Percentiles rank a stretch among this genome's conserved stretches.
Conservation (phyloP, 768 basidiomycete species). For the Pulveroboletus sp. region DNA sequence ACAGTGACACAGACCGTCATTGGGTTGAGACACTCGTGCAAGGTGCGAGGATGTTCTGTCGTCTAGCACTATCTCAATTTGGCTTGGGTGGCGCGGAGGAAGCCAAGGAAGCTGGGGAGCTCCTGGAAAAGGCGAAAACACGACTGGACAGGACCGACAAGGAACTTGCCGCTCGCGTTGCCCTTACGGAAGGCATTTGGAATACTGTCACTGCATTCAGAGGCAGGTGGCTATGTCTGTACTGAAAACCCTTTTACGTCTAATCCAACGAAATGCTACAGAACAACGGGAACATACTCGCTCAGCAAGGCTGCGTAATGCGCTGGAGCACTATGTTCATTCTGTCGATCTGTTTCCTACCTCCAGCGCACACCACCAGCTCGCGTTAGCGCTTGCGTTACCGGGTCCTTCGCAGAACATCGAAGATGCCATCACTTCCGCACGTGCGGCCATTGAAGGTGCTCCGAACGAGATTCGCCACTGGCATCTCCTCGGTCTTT, state of each 20-base stretch:
- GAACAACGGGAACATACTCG: slow-evolving; percentile 66
- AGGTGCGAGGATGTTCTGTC: slow-evolving; percentile 75
- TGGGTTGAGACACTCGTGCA: slow-evolving; percentile 79
- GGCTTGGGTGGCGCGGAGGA: slow-evolving; percentile 48
- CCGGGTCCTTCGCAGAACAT: slow-evolving; percentile 62
- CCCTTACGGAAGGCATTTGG: slow-evolving; percentile 71
- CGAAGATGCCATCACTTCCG: slow-evolving; percentile 59
- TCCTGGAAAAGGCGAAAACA: slow-evolving; percentile 57
- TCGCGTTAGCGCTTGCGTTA: slow-evolving; percentile 70
- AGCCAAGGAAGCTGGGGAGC: slow-evolving; percentile 53
- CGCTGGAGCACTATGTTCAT: slow-evolving; percentile 45
- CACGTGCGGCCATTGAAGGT: slow-evolving; percentile 68
- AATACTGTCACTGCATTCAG: slow-evolving; percentile 62
- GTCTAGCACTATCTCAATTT: slow-evolving; percentile 36
- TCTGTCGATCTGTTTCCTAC: slow-evolving; percentile 48
- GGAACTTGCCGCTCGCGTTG: slow-evolving; percentile 53
- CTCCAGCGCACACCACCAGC: slow-evolving; percentile 65
- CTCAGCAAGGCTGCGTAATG: slow-evolving; percentile 50
- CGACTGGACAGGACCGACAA: slow-evolving; percentile 47
- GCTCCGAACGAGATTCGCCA: slow-evolving; percentile 61
- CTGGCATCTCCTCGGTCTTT: slow-evolving; percentile 87
- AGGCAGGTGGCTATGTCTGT: slow-evolving; percentile 39
- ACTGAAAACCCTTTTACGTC: background rate
- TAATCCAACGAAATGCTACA: slow-evolving; percentile 25
- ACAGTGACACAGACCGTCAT: slow-evolving; percentile 58